Conservation (phyloP, 441 rosid species). For the Rhodomyrtus psidioides region DNA sequence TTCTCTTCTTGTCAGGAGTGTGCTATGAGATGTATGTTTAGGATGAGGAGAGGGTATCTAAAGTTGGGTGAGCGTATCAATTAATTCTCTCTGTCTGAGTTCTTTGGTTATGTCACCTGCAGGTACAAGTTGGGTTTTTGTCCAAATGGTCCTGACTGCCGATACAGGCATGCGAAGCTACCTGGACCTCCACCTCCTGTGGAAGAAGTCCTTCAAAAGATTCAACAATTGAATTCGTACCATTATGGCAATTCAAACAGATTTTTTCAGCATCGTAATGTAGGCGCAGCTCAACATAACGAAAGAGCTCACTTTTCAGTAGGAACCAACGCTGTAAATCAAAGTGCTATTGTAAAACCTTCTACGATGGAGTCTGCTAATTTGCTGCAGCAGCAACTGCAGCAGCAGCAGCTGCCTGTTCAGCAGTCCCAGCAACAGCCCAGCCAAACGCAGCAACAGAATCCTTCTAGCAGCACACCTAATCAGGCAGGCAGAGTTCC, state of each 20-base stretch:
- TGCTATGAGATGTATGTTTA: background rate
- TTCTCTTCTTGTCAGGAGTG: background rate
- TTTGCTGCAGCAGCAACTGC: slow-evolving; percentile 31
- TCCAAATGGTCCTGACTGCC: slow-evolving; percentile 96
- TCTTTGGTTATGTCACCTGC: slow-evolving; percentile 13
- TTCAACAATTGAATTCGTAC: slow-evolving; percentile 75
- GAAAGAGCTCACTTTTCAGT: slow-evolving; percentile 60
- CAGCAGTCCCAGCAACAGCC: slow-evolving; percentile 59
- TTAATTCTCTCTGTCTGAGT: background rate
- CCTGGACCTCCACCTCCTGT: slow-evolving; percentile 96
- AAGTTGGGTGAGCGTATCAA: background rate
- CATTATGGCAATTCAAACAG: slow-evolving; percentile 55
- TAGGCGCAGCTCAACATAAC: slow-evolving; percentile 44
- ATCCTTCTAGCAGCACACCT: slow-evolving; percentile 33
- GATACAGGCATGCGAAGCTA: slow-evolving; percentile 89
- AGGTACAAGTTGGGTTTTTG: slow-evolving; percentile 99
- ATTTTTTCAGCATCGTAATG: slow-evolving; percentile 61
- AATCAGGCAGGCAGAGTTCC: slow-evolving; percentile 60
- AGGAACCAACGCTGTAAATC: slow-evolving; percentile 33
- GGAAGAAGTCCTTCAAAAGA: slow-evolving; percentile 93
- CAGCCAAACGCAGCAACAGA: slow-evolving; percentile 56
- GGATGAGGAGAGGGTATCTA: background rate
- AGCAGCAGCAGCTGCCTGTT: background rate
- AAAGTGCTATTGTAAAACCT: slow-evolving; percentile 37
- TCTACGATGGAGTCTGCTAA: slow-evolving; percentile 42